Evolutionary conservation across 352 stramenopile species (phyloP).

Genomic region (Phytopythium helicoides): DNA sequence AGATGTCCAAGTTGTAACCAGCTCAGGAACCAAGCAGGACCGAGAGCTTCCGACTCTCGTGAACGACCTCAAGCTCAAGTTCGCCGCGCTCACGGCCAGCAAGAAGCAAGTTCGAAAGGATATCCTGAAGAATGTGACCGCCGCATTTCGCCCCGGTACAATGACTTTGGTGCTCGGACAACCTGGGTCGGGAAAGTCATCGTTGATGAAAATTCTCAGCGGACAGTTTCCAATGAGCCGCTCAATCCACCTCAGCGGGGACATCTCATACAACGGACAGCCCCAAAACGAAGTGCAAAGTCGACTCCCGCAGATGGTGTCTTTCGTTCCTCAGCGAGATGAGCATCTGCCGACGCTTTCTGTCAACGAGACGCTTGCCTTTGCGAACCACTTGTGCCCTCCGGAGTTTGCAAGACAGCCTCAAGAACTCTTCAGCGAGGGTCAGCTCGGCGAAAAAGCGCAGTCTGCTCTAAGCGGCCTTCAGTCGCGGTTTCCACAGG

Average conservation of each 20-base stretch:
- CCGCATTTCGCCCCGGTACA: background rate
- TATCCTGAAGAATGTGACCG: conserved; percentile 2
- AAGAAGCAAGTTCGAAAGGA: background rate
- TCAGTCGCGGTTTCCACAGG: conserved; percentile 17
- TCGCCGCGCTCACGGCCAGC: background rate
- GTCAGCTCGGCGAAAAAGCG: conserved; percentile 1
- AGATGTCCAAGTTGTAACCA: conserved; percentile 22
- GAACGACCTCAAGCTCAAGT: conserved; percentile 6
- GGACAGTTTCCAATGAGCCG: conserved; percentile 10
- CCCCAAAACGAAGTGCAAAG: conserved; percentile 1
- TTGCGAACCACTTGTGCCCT: conserved; percentile 11
- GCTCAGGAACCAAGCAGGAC: conserved; percentile 10
- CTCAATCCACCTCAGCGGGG: conserved; percentile 8
- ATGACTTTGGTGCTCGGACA: conserved; percentile 4
- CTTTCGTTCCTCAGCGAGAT: conserved; percentile 15
- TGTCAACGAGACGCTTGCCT: conserved; percentile 21
- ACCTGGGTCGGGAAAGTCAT: conserved; percentile 5
- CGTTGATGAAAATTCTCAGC: conserved; percentile 7
- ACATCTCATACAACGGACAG: conserved; percentile 20
- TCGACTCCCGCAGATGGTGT: conserved; percentile 12
- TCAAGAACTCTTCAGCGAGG: conserved; percentile 14
- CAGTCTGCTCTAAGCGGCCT: background rate
- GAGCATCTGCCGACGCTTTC: conserved; percentile 2
- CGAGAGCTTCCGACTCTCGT: conserved; percentile 13
- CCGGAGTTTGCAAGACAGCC: conserved; percentile 16